Evolutionary conservation across 1,139 yeast genomes (phyloP), one percentile per base, ranked within the genome.

Genomic region (Diutina rugosa): DNA sequence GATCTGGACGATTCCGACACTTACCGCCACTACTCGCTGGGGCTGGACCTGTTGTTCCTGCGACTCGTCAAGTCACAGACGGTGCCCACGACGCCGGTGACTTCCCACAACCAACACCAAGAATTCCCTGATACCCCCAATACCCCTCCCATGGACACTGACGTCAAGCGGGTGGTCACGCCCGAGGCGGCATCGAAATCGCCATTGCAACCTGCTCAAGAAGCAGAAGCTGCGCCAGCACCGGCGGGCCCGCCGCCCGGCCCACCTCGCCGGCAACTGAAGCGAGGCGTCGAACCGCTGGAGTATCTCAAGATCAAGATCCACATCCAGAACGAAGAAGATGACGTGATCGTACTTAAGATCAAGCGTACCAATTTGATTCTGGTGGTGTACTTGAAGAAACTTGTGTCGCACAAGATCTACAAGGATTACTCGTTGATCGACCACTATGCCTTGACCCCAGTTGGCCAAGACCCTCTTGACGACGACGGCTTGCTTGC

Each of bases 231-330:
- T 29, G 10, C 32, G 9, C 21, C 53, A 10, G 28, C 53, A 7
- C 53, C 44, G 10, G 26, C 53, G 21, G 32, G 21, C 2, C 46
- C 46, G 14, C 41, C 41, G 6, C 41, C 46, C n/a, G 46, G 46
- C 2, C 46, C 46, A 18, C 21, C 18, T 4, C 53, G 53, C 6
- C 44, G 28, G 28, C 44, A 14, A n/a, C 41, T n/a, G 21, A 18
- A n/a, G 21, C 41, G 45, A 7, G 53, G 44, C 2, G 41, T 35
- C 3, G 53, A 49, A 9, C 18, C 53, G 26, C 52, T 14, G 35
- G 72, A 68, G 55, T 64, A 58, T 59, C 63, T 72, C 54, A 72
- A 72, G 58, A 65, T 73, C 55, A 72, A 73, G 59, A 65, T 73
- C 28, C 58, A 62, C 35, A 64, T 72, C 54, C 66, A 70, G 57